Base-by-base conservation (phyloP, 306 rosid genomes). In the Carpinus fangiana region DNA sequence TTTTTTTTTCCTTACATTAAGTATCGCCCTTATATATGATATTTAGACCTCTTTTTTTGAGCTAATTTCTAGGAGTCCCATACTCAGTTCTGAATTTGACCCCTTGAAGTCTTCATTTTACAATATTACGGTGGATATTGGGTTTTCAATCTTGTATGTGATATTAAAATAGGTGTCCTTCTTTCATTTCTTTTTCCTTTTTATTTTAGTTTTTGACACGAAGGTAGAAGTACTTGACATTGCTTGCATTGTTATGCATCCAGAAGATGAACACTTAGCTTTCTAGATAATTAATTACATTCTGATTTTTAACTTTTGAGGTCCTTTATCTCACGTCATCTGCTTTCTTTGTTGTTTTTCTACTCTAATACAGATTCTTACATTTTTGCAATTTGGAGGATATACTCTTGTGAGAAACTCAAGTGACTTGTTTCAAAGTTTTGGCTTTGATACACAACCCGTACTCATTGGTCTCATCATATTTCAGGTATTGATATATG, bases 341-440 rank as follows among this genome's bases (percentile, higher is more conserved):
- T 74, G 46, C 55, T 72, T 79, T 26, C 56, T 72, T 36, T 51
- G 51, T 76, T 73, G 8, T 52, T 85, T 68, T 60, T 80, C 34
- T 78, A 31, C 46, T 47, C 20, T 59, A 38, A 48, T 77, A 80
- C 86, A 95, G 99, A 86, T 95, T 87, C 99, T 93, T 72, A 91
- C 98, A 73, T 76, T 95, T 78, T 68, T 93, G 89, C 99, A 95
- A 90, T 95, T 95, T 85, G 99, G 99, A 64, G 99, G 99, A 56
- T 95, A 91, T 83, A 90, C 99, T 36, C 89, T 93, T 47, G 99
- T 95, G 84, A 87, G 99, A 80, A 95, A 95, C 88, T 93, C 98
- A 51, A 87, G 80, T 31, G 90, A 93, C 83, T 85, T 95, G 75
- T 95, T 87, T 81, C 90, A 69, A 74, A 92, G 98, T 88, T 94